A percentile compares a stretch with the other conserved stretches of the same genome.
These are phyloP conservation scores for Lentinula guzmanii DNA, from an alignment of 768 basidiomycete species.

Conservation along the genomic window DNA sequence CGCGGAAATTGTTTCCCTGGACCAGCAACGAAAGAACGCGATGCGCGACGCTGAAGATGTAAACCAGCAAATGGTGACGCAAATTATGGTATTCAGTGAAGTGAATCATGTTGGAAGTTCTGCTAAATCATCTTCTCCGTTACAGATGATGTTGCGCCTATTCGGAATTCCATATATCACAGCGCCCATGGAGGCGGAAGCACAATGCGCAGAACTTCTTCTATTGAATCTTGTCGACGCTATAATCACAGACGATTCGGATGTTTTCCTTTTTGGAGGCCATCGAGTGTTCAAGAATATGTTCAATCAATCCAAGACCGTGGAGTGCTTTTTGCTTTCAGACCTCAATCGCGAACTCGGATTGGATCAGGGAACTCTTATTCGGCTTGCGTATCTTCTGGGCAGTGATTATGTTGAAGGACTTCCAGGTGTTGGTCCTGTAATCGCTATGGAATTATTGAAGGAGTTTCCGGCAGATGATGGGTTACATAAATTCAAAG, in stretches of 20 bases:
- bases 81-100: constrained; percentile 53
- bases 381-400: constrained; percentile 87
- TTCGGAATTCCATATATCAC: constrained; percentile 99
- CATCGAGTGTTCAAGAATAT: constrained; percentile 97
- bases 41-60: constrained; percentile 95
- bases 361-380: constrained; percentile 77
- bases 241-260: constrained; percentile 98
- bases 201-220: constrained; percentile 93
- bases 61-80: constrained; percentile 90
- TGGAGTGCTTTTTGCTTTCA: constrained; percentile 85
- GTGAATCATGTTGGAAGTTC: not conserved
- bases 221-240: constrained; percentile 86
- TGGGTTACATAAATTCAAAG: constrained; percentile 80
- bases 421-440: constrained; percentile 86
- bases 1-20: constrained; percentile 77
- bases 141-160: constrained; percentile 79
- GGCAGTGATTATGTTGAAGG: constrained; percentile 98
- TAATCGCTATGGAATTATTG: constrained; percentile 92
- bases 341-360: constrained; percentile 88
- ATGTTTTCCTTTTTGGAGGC: constrained; percentile 97
- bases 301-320: constrained; percentile 99
- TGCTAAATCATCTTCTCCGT: not conserved
- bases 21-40: constrained; percentile 80
- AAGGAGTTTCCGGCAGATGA: constrained; percentile 88
- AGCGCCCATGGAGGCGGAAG: constrained; percentile 99